These are phyloP conservation scores for Spizellomyces sp. DNA, from an alignment of 192 early-diverging fungal species.

Conservation along the genomic window DNA sequence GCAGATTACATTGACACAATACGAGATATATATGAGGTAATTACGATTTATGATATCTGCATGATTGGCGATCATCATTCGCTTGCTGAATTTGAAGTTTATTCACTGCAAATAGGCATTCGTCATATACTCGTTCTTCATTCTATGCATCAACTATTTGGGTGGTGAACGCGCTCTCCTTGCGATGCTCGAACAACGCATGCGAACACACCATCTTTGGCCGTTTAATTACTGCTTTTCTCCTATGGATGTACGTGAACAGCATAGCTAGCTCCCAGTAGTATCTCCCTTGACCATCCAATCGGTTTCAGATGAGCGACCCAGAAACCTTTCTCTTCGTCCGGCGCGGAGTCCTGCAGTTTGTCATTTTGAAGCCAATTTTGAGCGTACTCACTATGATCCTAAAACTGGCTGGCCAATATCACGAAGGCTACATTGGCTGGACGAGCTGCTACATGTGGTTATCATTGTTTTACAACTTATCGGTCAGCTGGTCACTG, in stretches of 20 bases:
- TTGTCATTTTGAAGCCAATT: conserved; percentile 85
- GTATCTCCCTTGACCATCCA: neutral
- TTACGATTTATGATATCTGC: too few relatives aligned
- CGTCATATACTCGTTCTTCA: conserved; percentile 12
- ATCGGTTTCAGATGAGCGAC: conserved; percentile 61
- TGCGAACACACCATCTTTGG: conserved; percentile 78
- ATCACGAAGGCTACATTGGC: conserved; percentile 81
- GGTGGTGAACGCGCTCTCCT: conserved; percentile 87
- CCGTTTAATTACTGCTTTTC: conserved; percentile 72
- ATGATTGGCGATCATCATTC: neutral
- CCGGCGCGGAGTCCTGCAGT: conserved; percentile 87
- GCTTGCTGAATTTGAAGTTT: neutral
- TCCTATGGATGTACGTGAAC: conserved; percentile 65
- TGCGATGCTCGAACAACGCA: conserved; percentile 75
- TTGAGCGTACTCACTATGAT: conserved; percentile 79
- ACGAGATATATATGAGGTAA: conserved; percentile 85
- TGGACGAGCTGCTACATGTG: conserved; percentile 75
- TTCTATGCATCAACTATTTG: conserved; percentile 74
- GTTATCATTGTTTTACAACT: conserved; percentile 82
- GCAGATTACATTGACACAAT: conserved; percentile 89
- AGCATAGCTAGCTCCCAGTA: neutral
- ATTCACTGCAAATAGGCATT: neutral
- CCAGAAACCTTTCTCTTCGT: conserved; percentile 86
- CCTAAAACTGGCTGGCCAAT: conserved; percentile 69
- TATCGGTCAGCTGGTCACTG: conserved; percentile 81